Evolutionary conservation across 805 yeast species (phyloP), one percentile per base, ranked within the genome.

Genomic region (Wickerhamiella occidentalis): DNA sequence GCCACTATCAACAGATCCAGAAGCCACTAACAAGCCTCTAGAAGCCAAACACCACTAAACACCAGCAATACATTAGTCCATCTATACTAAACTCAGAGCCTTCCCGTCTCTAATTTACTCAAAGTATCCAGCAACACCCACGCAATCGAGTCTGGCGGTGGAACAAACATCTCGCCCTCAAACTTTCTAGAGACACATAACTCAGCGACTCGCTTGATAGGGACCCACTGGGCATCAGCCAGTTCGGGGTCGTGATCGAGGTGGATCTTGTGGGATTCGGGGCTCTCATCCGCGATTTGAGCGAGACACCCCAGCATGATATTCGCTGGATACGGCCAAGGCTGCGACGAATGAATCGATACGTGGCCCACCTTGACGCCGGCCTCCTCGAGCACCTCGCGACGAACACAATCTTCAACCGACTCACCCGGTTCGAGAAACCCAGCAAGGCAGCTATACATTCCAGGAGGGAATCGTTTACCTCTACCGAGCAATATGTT

Each of bases 241-340:
- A 90, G 69, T 66, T 90, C 98, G 26, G 84, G 78, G 63, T 90
- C 98, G 61, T 86, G 85, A 12, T 79, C 84, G 47, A 86, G 69
- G 58, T 80, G 69, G 54, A 88, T 80, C 8, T 60, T 28, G 50
- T 58, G 61, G 41, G 58, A 47, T 30, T 56, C 60, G 3, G 52
- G 56, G 9, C 51, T 29, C 58, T 82, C 90, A 58, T 80, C 79
- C 3, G 58, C 63, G 1, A 82, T 83, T n/a, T 85, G 92, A 29
- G 75, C 96, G 49, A 87, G 63, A 64, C 96, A 88, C 8, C 97
- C 97, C 56, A 90, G 75, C 97, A 90, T 90, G 58, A 90, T 66
- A 62, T 82, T 86, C 0, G 85, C 87, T 1, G 97, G 97, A 64
- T 80, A 90, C 15, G 98, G 98, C 98, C 98, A 90, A 3, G 98